Evolutionary conservation across 2,329 filamentous ascomycete genomes (phyloP).

Genomic region (Trichophyton schoenleinii): DNA sequence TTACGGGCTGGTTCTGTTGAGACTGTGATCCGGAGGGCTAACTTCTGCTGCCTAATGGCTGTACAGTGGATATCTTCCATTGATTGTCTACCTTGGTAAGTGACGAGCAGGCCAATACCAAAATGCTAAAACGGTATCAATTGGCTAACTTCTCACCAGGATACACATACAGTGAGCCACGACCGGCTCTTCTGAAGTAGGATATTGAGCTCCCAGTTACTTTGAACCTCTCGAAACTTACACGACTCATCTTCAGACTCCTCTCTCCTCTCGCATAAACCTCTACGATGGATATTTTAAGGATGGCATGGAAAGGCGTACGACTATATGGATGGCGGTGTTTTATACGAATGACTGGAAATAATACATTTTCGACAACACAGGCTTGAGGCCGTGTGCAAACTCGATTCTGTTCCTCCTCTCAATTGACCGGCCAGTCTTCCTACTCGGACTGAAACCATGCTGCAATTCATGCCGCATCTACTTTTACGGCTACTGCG

Average conservation of each 20-base stretch:
- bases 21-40: slow-evolving; percentile 19
- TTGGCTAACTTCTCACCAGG: slow-evolving; percentile 39
- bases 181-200: slow-evolving; percentile 65
- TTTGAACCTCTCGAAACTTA: slow-evolving; percentile 8
- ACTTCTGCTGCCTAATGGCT: slow-evolving; percentile 6
- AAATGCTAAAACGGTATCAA: slow-evolving; percentile 5
- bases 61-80: slow-evolving; percentile 76
- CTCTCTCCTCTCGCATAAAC: slow-evolving; percentile 33
- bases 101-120: slow-evolving; percentile 1
- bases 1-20: slow-evolving; percentile 17
- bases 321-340: not conserved
- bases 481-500: not conserved
- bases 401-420: not conserved
- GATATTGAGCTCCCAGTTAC: not conserved
- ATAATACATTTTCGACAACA: not conserved
- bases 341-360: not conserved
- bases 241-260: slow-evolving; percentile 19
- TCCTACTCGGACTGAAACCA: not conserved
- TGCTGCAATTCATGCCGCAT: not conserved
- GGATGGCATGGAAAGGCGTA: not conserved
- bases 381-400: not conserved
- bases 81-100: slow-evolving; percentile 92
- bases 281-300: not conserved
- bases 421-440: not conserved
- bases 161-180: slow-evolving; percentile 87